These are phyloP conservation scores for Thermothelomyces thermophilus DNA, from an alignment of 2,329 filamentous ascomycete species.

Conservation along the genomic window DNA sequence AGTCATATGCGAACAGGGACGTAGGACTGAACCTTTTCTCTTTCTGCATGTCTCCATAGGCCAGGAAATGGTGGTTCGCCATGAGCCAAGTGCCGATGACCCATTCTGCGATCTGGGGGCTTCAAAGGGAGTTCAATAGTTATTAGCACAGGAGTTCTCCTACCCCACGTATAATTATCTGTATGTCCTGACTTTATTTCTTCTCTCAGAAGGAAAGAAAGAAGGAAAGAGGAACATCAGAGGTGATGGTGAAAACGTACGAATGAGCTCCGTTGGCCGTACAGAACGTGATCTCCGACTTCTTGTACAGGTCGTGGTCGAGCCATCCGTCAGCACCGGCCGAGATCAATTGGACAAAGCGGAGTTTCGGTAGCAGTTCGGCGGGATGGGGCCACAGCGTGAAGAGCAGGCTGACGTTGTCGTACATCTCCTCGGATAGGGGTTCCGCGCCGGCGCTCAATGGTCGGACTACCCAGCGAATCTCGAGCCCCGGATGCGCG, in stretches of 20 bases:
- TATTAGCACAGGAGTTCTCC: not conserved
- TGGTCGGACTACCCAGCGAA: constrained; percentile 31
- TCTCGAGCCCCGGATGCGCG: constrained; percentile 33
- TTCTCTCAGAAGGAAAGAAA: no score
- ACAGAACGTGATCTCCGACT: constrained; percentile 34
- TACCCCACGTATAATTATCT: no score
- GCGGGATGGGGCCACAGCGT: constrained; percentile 29
- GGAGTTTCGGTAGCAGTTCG: constrained; percentile 31
- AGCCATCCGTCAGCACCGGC: constrained; percentile 40
- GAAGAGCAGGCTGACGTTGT: constrained; percentile 37
- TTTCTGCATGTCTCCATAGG: constrained; percentile 20
- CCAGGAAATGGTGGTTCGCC: constrained; percentile 23
- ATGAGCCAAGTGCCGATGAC: constrained; percentile 28
- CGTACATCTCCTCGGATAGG: constrained; percentile 25
- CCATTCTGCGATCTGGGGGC: constrained; percentile 31
- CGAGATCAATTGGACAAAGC: constrained; percentile 40
- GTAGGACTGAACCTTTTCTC: constrained; percentile 14
- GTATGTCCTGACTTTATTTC: no score
- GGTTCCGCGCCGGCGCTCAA: no score
- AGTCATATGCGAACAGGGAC: constrained; percentile 24
- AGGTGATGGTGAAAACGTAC: no score
- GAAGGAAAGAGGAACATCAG: no score
- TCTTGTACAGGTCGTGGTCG: constrained; percentile 30
- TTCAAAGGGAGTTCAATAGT: constrained; percentile 11
- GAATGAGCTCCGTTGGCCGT: constrained; percentile 38